Evolutionary conservation across 148 eudicot species (phyloP), one percentile per base, ranked within the genome.

Genomic region (Beta vulgaris): DNA sequence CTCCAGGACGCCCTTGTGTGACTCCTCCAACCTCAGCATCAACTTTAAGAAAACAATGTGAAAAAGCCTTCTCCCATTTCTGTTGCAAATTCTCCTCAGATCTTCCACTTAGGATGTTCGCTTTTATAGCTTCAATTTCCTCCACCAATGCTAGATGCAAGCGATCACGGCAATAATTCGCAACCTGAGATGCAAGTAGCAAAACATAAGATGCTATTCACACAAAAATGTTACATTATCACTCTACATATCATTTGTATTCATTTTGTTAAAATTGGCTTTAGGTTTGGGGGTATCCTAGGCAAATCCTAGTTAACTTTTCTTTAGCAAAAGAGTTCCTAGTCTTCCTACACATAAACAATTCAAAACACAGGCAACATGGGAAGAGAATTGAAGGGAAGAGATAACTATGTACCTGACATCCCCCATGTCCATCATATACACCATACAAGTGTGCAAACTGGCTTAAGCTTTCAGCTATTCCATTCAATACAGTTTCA

Each of bases 371-470:
- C 18, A 77, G 2, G 37, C 21, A 32, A 39, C 7, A 68, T 4
- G 32, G 23, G 68, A 37, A 48, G 55, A 64, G 18, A n/a, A 59
- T 0, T 26, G n/a, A 44, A 49, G 26, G 55, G 39, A 57, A 65
- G 66, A 72, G 44, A 72, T 25, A 42, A 21, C 14, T 19, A 46
- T 26, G 19, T 76, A 87, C 91, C 91, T 87, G 88, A 80, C 81
- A 80, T 53, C 91, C 91, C 28, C 91, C 91, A 63, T 85, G 91
- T 19, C 91, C 91, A 78, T 87, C 91, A 78, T 87, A 87, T 75
- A 87, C 91, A 61, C 88, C 85, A 71, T 84, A 85, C 59, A 87
- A 84, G 71, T 84, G 81, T 32, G 72, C 78, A 39, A 71, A 64
- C 51, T 87, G 84, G 63, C 73, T 76, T 63, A 78, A 63, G 64